These are phyloP conservation scores for Ceratobasidium sp. DNA, from an alignment of 1,284 basidiomycete genomes.

Conservation along the genomic window DNA sequence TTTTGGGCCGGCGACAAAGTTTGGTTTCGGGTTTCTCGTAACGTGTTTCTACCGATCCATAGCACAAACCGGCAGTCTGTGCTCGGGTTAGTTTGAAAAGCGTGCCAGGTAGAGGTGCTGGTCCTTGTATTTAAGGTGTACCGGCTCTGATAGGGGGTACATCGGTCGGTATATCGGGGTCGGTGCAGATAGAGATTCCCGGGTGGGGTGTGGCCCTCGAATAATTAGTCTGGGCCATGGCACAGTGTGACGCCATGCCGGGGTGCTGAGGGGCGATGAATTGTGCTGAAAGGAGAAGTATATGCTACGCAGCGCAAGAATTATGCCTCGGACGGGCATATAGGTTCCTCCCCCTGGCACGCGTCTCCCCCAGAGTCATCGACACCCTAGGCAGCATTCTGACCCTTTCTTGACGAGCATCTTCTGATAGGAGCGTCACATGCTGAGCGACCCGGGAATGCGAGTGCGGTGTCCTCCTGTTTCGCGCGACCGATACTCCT, in stretches of 20 bases:
- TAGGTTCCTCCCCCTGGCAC: background rate
- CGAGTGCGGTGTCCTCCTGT: background rate
- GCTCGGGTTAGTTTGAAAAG: background rate
- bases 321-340: background rate
- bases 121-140: background rate
- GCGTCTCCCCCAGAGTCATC: background rate
- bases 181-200: background rate
- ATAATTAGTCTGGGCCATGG: background rate
- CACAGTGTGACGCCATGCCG: background rate
- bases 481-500: background rate
- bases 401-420: background rate
- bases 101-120: background rate
- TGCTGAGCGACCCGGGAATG: background rate
- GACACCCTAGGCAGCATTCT: background rate
- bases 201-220: background rate
- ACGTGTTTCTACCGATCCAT: background rate
- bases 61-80: background rate
- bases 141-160: background rate
- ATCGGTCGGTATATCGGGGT: background rate
- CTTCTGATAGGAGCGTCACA: background rate
- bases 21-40: background rate
- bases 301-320: background rate
- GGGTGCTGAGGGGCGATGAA: background rate
- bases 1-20: background rate
- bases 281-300: background rate